Conservation (phyloP, 2,329 filamentous ascomycete species). For the Emergomyces africanus region DNA sequence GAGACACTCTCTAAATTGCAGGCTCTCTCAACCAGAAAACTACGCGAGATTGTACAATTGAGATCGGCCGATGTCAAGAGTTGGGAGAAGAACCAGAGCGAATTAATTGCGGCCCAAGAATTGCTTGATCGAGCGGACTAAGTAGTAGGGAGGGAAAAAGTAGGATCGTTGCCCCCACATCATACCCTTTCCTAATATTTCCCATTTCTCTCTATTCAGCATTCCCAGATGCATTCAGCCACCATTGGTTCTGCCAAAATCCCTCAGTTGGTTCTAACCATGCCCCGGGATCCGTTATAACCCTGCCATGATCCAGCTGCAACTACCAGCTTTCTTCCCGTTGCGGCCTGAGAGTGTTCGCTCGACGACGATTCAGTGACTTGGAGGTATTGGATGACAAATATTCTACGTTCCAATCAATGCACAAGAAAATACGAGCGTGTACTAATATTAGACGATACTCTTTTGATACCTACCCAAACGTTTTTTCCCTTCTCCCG, state of each 20-base stretch:
- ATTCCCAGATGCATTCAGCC: background rate
- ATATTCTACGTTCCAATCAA: background rate
- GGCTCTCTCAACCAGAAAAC: slow-evolving; percentile 23
- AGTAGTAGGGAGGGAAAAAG: background rate
- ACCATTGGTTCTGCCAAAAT: background rate
- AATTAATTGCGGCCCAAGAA: slow-evolving; percentile 30
- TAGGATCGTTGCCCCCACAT: background rate
- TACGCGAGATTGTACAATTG: slow-evolving; percentile 25
- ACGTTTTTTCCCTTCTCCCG: background rate
- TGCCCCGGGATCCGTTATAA: background rate
- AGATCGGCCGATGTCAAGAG: slow-evolving; percentile 19
- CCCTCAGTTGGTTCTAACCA: background rate
- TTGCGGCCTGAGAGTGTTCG: background rate
- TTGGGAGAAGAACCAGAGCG: slow-evolving; percentile 23
- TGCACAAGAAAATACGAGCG: background rate
- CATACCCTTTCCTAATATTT: background rate
- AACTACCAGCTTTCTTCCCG: background rate
- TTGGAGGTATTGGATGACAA: background rate
- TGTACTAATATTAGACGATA: background rate
- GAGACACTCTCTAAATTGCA: slow-evolving; percentile 22
- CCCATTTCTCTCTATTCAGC: background rate
- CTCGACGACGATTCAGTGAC: background rate
- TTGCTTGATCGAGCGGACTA: slow-evolving; percentile 21
- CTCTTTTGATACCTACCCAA: background rate
- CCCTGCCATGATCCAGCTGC: background rate